phyloP scores from a whole-genome alignment of 768 basidiomycete species.

The Pisolithus sp. region DNA sequence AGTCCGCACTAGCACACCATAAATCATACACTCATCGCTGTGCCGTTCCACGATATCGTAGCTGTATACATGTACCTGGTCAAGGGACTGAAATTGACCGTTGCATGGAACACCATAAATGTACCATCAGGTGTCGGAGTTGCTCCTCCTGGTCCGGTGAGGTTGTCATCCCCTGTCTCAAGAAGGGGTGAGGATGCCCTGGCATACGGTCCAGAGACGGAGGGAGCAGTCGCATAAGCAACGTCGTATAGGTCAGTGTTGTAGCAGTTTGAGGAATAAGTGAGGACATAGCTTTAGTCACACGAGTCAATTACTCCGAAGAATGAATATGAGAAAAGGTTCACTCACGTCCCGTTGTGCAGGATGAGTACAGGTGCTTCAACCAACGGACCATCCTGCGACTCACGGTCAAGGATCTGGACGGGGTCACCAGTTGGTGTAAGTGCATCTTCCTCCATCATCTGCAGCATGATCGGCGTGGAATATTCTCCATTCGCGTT shows the following conservation, averaged over 20 bases:
- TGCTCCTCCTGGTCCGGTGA: conserved; percentile 16
- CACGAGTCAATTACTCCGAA: not conserved
- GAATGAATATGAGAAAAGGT: not conserved
- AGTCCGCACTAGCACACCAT: not conserved
- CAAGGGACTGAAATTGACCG: conserved; percentile 6
- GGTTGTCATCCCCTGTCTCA: conserved; percentile 11
- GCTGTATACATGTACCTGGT: conserved; percentile 10
- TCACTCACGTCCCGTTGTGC: conserved; percentile 9
- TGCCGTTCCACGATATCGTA: conserved; percentile 3
- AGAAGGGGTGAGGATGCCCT: conserved; percentile 22
- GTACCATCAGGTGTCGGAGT: conserved; percentile 6
- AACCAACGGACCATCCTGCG: conserved; percentile 23
- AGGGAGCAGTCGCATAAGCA: conserved; percentile 22
- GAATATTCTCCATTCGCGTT: conserved; percentile 15
- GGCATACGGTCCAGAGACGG: conserved; percentile 25
- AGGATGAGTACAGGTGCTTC: conserved; percentile 25
- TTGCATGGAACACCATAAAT: conserved; percentile 11
- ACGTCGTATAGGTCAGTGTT: conserved; percentile 20
- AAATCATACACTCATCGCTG: conserved; percentile 3
- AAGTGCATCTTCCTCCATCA: conserved; percentile 20
- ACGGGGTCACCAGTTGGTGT: conserved; percentile 15
- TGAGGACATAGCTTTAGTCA: conserved; percentile 16
- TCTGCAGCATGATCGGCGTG: conserved; percentile 25
- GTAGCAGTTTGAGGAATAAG: conserved; percentile 27
- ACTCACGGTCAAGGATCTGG: conserved; percentile 21